These are phyloP conservation scores for Carpinus fangiana DNA, from an alignment of 306 rosid genomes.

Conservation along the genomic window DNA sequence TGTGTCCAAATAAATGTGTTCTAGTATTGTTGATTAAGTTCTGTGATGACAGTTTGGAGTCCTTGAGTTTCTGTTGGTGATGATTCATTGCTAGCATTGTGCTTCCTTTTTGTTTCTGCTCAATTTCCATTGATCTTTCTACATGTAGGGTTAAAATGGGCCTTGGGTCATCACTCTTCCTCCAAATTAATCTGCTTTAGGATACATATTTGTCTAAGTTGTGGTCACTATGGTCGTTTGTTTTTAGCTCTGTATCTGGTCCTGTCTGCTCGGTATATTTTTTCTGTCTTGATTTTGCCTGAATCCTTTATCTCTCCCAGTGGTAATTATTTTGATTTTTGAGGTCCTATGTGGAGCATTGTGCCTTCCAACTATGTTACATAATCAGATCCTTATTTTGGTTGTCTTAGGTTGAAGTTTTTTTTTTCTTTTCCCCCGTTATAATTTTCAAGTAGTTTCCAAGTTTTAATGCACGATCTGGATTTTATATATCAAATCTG, in stretches of 20 bases:
- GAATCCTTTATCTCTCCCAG: not conserved
- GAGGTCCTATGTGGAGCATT: not conserved
- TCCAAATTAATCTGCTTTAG: not conserved
- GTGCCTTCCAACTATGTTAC: not conserved
- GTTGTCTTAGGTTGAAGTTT: too few species aligned
- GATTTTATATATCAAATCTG: not conserved
- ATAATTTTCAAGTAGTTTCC: not conserved
- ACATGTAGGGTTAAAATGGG: not conserved
- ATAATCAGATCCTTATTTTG: not conserved
- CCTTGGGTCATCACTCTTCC: not conserved
- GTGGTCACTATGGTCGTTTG: not conserved
- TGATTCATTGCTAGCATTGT: not conserved
- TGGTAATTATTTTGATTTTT: not conserved
- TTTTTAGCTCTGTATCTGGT: not conserved
- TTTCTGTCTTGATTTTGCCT: not conserved
- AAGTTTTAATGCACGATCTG: not conserved
- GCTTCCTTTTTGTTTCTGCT: not conserved
- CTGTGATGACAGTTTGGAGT: not conserved
- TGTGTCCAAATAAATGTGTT: conserved; percentile 7
- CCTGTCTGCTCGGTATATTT: not conserved
- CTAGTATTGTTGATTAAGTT: not conserved
- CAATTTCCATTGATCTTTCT: not conserved
- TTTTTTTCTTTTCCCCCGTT: too few species aligned
- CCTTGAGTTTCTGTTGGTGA: not conserved
- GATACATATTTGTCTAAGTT: not conserved